Evolutionary conservation across 2,329 filamentous ascomycete genomes (phyloP), one percentile per base, ranked within the genome.

Genomic region (Neospermospora avenae): DNA sequence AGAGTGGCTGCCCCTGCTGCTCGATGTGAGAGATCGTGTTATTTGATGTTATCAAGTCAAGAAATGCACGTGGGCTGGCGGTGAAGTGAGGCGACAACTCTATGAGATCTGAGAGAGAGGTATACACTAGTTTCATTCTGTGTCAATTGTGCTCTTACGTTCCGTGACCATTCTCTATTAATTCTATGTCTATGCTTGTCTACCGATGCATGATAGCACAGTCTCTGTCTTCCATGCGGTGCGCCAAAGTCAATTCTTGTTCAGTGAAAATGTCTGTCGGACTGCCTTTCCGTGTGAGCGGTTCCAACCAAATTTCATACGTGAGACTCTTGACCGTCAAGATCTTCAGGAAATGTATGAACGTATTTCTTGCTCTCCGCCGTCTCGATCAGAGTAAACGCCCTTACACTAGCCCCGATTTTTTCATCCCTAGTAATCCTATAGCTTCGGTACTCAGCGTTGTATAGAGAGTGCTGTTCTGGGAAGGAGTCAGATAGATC

Each of bases 391-490:
- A 55, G 22, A n/a, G 6, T 45, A n/a, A 14, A 45, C 18, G 8
- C 34, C 8, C 25, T 16, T 4, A 45, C 25, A 3, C 39, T 39
- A 45, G 39, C n/a, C 14, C n/a, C n/a, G n/a, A 46, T 24, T 31
- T 48, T 31, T 7, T 37, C 18, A n/a, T 57, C 44, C 10, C 13
- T 25, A 5, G 28, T 25, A 18, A 39, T 14, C 20, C n/a, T 18
- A 22, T 57, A 57, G 18, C 42, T 48, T 18, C 37, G 48, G n/a
- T 49, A 57, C 13, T 57, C n/a, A 8, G 55, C 55, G 18, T 57
- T 57, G 31, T 41, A 31, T 22, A 18, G 48, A 11, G 10, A n/a
- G 11, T 44, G 3, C n/a, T 11, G 11, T 18, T 22, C 37, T 49
- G 11, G 6, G 16, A 20, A 14, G 13, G 3, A 20, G 39, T 49